A percentile compares a stretch with the other conserved stretches of the same genome.
Conservation (phyloP, 495 filamentous ascomycete genomes). For the Penicillium pancosmium region DNA sequence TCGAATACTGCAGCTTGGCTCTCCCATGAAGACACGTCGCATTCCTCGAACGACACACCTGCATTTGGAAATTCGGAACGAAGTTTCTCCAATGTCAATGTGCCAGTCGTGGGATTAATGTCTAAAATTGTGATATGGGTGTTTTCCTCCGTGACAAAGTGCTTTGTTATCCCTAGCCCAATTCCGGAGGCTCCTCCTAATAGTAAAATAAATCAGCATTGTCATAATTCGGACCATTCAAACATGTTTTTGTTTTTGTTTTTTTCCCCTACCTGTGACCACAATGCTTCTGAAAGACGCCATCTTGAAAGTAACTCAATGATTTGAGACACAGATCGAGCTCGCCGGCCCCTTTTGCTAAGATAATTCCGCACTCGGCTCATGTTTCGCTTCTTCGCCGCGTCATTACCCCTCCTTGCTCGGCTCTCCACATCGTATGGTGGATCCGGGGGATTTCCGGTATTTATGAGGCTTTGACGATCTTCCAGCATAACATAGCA, state of each 20-base stretch:
- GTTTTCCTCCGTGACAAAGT: constrained; percentile 50
- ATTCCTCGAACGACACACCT: constrained; percentile 43
- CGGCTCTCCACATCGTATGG: constrained; percentile 17
- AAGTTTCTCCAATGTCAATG: constrained; percentile 31
- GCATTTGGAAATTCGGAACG: constrained; percentile 37
- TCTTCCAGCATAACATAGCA: background rate
- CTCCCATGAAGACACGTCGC: constrained; percentile 53
- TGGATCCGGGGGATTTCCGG: constrained; percentile 35
- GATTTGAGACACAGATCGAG: background rate
- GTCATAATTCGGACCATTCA: background rate
- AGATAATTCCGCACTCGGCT: constrained; percentile 9
- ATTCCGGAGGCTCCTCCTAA: constrained; percentile 58
- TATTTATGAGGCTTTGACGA: background rate
- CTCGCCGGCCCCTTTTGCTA: background rate
- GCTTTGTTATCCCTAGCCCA: constrained; percentile 49
- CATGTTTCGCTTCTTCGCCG: background rate
- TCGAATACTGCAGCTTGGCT: constrained; percentile 48
- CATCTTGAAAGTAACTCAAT: constrained; percentile 9
- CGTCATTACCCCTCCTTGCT: constrained; percentile 3
- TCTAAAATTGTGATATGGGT: constrained; percentile 55
- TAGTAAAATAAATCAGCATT: constrained; percentile 5
- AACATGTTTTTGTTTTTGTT: background rate
- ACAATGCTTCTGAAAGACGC: constrained; percentile 25
- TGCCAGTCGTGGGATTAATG: constrained; percentile 41
- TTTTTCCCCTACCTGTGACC: constrained; percentile 25